These are phyloP conservation scores for Diutina sp. DNA, from an alignment of 1,139 yeast species.

Conservation along the genomic window DNA sequence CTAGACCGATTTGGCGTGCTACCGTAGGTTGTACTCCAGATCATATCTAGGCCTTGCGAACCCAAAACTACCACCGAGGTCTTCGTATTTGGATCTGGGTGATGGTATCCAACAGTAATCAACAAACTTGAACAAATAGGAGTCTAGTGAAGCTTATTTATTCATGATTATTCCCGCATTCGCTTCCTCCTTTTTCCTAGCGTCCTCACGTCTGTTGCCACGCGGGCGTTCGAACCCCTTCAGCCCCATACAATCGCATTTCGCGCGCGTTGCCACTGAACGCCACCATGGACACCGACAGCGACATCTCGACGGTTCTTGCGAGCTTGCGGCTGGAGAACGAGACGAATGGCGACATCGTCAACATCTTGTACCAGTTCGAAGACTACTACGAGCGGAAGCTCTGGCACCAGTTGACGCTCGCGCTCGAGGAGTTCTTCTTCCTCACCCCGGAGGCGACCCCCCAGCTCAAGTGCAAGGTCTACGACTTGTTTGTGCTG, in stretches of 20 bases:
- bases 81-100: too few relatives aligned
- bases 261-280: not conserved
- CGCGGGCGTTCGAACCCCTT: not conserved
- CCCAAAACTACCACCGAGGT: too few relatives aligned
- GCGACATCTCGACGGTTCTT: constrained; percentile 47
- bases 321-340: constrained; percentile 45
- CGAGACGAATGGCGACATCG: constrained; percentile 52
- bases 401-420: constrained; percentile 68
- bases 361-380: constrained; percentile 56
- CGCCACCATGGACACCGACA: not conserved
- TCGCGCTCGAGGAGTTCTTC: constrained; percentile 50
- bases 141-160: too few relatives aligned
- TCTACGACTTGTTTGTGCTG: constrained; percentile 61
- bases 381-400: constrained; percentile 85
- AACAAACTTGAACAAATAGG: too few relatives aligned
- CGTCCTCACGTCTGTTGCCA: too few relatives aligned
- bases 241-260: not conserved
- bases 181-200: too few relatives aligned
- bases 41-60: too few relatives aligned
- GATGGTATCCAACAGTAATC: too few relatives aligned
- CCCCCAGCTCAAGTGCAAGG: constrained; percentile 43
- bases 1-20: too few relatives aligned
- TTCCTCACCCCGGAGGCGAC: constrained; percentile 4
- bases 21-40: too few relatives aligned
- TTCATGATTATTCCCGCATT: too few relatives aligned